Evolutionary conservation across 176 grass and related monocot species (phyloP), one percentile per base, ranked within the genome.

Genomic region (Pontederia paniculata): DNA sequence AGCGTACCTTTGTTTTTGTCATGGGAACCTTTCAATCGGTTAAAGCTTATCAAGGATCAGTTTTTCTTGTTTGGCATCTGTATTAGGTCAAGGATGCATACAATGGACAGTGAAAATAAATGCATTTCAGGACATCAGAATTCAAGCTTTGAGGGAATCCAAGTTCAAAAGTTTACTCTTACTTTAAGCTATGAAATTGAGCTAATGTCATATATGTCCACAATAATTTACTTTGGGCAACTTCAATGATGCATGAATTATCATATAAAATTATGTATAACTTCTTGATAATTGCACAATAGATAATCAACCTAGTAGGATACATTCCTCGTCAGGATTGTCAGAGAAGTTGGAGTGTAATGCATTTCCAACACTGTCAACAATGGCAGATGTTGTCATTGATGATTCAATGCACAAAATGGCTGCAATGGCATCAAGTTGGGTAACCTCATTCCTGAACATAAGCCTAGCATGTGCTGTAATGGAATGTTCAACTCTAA

Each of bases 331-430:
- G 69, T 87, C 91, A 83, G 91, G 86, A 63, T 87, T 74, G n/a
- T 84, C 77, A 46, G 71, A 45, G 25, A 95, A 95, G 54, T 86
- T 86, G 41, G 85, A 89, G 58, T 95, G 79, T 12, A 95, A 54
- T 74, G 76, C 80, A 54, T 89, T 73, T 19, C 91, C 91, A 21
- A 57, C 45, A 47, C 2, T 21, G 45, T 96, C 91, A 63, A 96
- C 72, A 56, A 89, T 87, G 22, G 86, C 68, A 57, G 82, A 89
- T 57, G 64, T 84, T 67, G 85, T 89, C 82, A 79, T 87, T 84
- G 91, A 96, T 55, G 91, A 89, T 66, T 96, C 91, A 9, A 87
- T 83, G 75, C 91, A 96, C 54, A 96, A 84, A 70, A 96, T 87
- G 15, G 91, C 91, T 10, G 91, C 65, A 68, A 87, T 79, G 65